Evolutionary conservation across 257 asterid genomes (phyloP), one percentile per base, ranked within the genome.

Genomic region (Solanum rostratum): DNA sequence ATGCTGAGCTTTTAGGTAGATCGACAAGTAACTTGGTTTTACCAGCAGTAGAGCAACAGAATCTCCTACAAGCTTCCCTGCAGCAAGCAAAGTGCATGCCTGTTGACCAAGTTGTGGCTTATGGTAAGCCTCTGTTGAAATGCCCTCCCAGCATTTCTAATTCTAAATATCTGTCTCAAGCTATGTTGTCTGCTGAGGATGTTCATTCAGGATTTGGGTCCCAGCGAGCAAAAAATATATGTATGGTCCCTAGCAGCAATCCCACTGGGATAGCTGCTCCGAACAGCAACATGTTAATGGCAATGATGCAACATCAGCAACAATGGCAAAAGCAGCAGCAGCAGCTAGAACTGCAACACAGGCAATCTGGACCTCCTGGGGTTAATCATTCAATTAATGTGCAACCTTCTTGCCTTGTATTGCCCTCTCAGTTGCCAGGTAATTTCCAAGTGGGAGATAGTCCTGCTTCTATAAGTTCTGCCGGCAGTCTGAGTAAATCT

Each of bases 361-460:
- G 88, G 82, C 93, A 88, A 79, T 80, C 91, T 45, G 43, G 68
- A 49, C 54, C 89, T 22, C 79, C 66, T 22, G 96, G 90, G 59
- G 84, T 92, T 16, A 84, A 70, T 68, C 89, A 90, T 73, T 52
- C 89, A 43, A 87, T 92, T 78, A 94, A 90, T 85, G 98, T 92
- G 82, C 93, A 87, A 80, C 96, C 98, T 85, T 94, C 98, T 86
- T 92, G 96, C 88, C 84, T 94, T 86, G 97, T 92, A 81, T 92
- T 90, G 84, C 97, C 98, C 4, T 91, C 93, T 84, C 95, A 88
- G 85, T 87, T 92, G 46, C 86, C 91, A 18, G 88, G 88, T 84
- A 92, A 84, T 84, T 86, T 87, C 87, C 94, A 91, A 82, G 88
- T 85, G 7, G 92, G 86, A 85, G 89, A 89, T 53, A 85, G 89